Percentiles rank a stretch among this genome's conserved stretches.
Evolutionary conservation across 23 red algal species (phyloP).

Genomic region (Gracilaria vermiculophylla): DNA sequence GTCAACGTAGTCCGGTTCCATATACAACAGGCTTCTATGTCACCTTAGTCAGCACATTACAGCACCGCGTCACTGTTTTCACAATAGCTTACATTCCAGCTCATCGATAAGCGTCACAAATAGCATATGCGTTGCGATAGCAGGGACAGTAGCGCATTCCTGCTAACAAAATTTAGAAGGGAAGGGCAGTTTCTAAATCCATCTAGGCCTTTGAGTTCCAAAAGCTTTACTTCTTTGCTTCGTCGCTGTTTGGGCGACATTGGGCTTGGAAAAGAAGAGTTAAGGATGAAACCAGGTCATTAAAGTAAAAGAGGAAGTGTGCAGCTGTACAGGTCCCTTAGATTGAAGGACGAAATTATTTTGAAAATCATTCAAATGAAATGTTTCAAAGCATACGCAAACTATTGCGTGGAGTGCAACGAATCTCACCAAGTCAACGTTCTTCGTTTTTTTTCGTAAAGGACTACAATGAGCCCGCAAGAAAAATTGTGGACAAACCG

Average conservation of each 20-base stretch:
- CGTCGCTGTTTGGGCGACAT: background rate
- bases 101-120: too few relatives aligned
- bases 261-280: background rate
- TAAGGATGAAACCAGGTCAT: background rate
- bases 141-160: too few relatives aligned
- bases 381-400: conserved; percentile 12
- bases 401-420: conserved; percentile 47
- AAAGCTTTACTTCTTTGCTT: background rate
- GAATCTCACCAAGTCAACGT: background rate
- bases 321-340: conserved; percentile 10
- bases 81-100: too few relatives aligned
- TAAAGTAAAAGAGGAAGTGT: background rate
- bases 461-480: background rate
- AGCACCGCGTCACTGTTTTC: too few relatives aligned
- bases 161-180: too few relatives aligned
- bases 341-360: background rate
- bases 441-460: background rate
- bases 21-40: too few relatives aligned
- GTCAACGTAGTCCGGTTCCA: too few relatives aligned
- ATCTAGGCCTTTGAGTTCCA: background rate
- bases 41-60: too few relatives aligned
- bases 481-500: background rate
- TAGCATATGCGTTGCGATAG: too few relatives aligned
- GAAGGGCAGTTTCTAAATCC: background rate
- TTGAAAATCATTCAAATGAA: conserved; percentile 27